phyloP scores from a whole-genome alignment of 106 monocot species.

The Platanthera zijinensis region DNA sequence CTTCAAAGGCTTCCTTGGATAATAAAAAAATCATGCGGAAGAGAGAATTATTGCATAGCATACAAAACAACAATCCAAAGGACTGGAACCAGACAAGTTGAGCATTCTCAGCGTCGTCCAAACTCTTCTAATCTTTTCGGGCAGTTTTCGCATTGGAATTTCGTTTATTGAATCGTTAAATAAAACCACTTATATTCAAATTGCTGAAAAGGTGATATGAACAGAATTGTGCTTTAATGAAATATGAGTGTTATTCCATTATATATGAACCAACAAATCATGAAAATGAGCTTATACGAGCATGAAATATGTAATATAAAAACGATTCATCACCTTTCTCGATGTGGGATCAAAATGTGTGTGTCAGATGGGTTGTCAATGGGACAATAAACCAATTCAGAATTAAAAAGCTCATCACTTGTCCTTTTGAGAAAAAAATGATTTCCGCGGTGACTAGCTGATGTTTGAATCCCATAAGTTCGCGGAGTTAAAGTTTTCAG shows the following conservation, averaged over 20 bases:
- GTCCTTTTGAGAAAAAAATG: constrained; percentile 84
- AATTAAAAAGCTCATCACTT: constrained; percentile 84
- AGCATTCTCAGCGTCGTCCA: too few relatives aligned
- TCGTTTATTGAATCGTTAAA: neutral
- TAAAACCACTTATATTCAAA: neutral
- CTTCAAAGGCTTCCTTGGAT: too few relatives aligned
- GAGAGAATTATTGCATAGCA: neutral
- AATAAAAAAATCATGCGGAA: too few relatives aligned
- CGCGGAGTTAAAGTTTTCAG: constrained; percentile 64
- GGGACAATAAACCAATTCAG: constrained; percentile 77
- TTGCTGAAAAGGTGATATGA: too few relatives aligned
- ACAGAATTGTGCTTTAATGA: too few relatives aligned
- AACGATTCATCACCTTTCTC: constrained; percentile 99
- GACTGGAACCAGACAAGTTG: too few relatives aligned
- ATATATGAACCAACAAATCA: too few relatives aligned
- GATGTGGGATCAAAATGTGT: constrained; percentile 68
- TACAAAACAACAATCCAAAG: neutral
- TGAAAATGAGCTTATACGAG: too few relatives aligned
- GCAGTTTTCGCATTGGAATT: too few relatives aligned
- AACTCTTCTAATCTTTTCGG: too few relatives aligned
- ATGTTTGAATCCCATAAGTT: constrained; percentile 68
- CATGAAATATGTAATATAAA: neutral
- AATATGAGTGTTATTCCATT: too few relatives aligned
- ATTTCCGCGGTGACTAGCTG: constrained; percentile 78
- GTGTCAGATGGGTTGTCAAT: constrained; percentile 49